Evolutionary conservation across 768 basidiomycete genomes (phyloP).

Genomic region (Trametes punicea): DNA sequence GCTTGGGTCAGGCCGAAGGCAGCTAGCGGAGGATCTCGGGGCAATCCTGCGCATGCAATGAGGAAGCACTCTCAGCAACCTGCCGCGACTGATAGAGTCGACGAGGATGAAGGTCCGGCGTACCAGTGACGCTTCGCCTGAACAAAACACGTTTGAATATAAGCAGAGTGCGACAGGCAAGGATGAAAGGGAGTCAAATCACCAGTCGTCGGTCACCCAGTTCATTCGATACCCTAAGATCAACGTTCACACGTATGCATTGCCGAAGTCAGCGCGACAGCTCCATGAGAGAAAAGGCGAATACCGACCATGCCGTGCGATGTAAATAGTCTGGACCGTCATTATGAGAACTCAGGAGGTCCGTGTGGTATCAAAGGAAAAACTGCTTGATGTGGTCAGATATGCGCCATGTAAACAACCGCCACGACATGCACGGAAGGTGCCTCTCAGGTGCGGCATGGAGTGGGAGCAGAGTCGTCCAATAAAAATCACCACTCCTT

Average conservation of each 20-base stretch:
- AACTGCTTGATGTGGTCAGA: not conserved
- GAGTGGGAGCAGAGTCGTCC: too few species aligned
- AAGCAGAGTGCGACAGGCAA: not conserved
- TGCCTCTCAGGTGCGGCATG: too few species aligned
- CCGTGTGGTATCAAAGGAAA: not conserved
- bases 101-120: too few species aligned
- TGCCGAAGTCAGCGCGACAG: not conserved
- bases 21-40: conserved; percentile 72
- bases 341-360: not conserved
- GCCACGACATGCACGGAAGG: too few species aligned
- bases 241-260: not conserved
- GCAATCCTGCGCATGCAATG: conserved; percentile 43
- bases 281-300: not conserved
- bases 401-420: too few species aligned
- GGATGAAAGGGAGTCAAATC: conserved; percentile 20
- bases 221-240: conserved; percentile 67
- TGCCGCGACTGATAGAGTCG: too few species aligned
- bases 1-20: conserved; percentile 75
- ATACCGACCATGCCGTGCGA: conserved; percentile 59
- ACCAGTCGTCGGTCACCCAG: conserved; percentile 70
- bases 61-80: too few species aligned
- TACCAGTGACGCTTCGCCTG: conserved; percentile 23
- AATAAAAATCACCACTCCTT: too few species aligned
- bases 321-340: conserved; percentile 64
- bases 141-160: not conserved